Evolutionary conservation across 78 protist genomes (phyloP).

Genomic region (Guillardia theta): DNA sequence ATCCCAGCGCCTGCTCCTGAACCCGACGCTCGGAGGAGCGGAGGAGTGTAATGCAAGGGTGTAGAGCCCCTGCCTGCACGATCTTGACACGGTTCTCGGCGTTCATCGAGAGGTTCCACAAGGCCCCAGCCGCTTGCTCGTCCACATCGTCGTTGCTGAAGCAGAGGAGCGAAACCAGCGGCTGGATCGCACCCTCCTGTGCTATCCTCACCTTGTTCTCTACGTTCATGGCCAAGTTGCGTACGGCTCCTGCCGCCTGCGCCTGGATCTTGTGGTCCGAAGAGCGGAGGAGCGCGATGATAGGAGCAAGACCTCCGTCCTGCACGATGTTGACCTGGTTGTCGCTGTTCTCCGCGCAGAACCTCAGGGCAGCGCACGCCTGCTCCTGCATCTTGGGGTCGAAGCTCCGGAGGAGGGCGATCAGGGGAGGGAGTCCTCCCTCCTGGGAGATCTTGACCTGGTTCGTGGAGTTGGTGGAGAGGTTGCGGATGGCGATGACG

Average conservation of each 20-base stretch:
- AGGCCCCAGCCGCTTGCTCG: conserved; percentile 38
- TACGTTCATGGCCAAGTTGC: conserved; percentile 13
- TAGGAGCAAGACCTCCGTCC: conserved; percentile 17
- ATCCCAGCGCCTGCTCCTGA: conserved; percentile 38
- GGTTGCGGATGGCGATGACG: conserved; percentile 11
- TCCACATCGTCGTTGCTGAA: conserved; percentile 39
- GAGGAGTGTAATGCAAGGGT: conserved; percentile 16
- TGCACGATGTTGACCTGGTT: conserved; percentile 29
- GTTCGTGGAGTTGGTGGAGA: background rate
- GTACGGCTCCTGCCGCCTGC: conserved; percentile 4
- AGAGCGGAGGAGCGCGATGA: conserved; percentile 19
- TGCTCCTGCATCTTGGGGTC: conserved; percentile 44
- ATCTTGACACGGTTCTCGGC: conserved; percentile 10
- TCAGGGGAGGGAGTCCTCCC: conserved; percentile 33
- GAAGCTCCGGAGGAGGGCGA: conserved; percentile 26
- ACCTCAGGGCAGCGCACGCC: background rate
- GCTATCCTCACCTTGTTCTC: conserved; percentile 35
- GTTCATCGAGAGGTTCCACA: conserved; percentile 39
- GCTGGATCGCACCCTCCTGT: conserved; percentile 37
- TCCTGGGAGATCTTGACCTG: conserved; percentile 32
- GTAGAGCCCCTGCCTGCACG: conserved; percentile 10
- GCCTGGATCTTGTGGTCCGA: conserved; percentile 42
- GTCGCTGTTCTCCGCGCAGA: conserved; percentile 20
- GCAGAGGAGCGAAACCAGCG: conserved; percentile 15
- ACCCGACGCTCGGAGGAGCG: conserved; percentile 38